These are phyloP conservation scores for Phalaenopsis equestris DNA, from an alignment of 106 monocot genomes.

Conservation along the genomic window DNA sequence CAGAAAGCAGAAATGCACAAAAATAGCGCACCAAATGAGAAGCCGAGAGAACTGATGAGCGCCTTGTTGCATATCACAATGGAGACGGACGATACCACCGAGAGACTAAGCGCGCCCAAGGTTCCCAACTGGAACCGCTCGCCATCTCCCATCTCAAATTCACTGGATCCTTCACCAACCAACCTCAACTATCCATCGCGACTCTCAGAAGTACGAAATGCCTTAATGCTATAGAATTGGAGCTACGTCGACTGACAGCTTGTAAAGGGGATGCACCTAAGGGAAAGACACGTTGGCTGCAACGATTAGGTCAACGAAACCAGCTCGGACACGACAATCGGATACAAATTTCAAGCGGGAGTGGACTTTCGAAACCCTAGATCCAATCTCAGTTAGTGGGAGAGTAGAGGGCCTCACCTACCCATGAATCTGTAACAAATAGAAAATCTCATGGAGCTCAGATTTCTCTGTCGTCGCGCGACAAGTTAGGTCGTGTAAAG, in stretches of 20 bases:
- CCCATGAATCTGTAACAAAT: background rate
- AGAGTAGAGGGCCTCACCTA: background rate
- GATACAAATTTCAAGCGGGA: background rate
- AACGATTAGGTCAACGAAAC: background rate
- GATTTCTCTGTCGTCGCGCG: background rate
- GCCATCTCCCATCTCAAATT: slow-evolving; percentile 4
- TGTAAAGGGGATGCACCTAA: background rate
- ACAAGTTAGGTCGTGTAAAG: background rate
- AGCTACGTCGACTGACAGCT: background rate
- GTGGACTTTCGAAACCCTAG: slow-evolving; percentile 9
- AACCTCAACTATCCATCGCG: background rate
- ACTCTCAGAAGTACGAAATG: background rate
- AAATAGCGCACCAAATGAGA: slow-evolving; percentile 8
- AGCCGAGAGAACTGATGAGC: slow-evolving; percentile 9
- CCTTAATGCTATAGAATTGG: background rate
- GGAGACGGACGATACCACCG: slow-evolving; percentile 11
- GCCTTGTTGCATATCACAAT: slow-evolving; percentile 13
- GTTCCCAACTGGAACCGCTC: slow-evolving; percentile 10
- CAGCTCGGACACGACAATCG: background rate
- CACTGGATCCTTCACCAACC: background rate
- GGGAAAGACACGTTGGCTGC: background rate
- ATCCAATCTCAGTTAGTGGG: background rate
- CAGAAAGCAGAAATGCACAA: background rate
- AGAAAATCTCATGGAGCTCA: background rate
- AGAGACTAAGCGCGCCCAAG: slow-evolving; percentile 9